phyloP scores from a whole-genome alignment of 2,329 filamentous ascomycete species.

The Fusarium buharicum region DNA sequence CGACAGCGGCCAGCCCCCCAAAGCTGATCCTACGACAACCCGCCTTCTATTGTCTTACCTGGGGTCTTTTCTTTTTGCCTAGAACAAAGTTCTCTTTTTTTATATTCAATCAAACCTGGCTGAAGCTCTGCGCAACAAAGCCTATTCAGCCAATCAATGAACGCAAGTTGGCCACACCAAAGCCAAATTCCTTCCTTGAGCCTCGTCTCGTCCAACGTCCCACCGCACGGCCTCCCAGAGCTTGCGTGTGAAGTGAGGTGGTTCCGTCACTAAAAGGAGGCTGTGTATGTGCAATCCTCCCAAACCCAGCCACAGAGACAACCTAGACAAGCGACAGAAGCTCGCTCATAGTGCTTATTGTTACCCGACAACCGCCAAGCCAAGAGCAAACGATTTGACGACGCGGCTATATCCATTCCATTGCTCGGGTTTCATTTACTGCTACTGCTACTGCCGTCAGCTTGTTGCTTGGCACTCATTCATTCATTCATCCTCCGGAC shows the following conservation, averaged over 20 bases:
- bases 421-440: background rate
- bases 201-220: slow-evolving; percentile 44
- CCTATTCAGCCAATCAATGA: slow-evolving; percentile 37
- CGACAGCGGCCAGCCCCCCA: slow-evolving; percentile 29
- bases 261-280: slow-evolving; percentile 31
- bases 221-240: slow-evolving; percentile 36
- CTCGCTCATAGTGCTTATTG: slow-evolving; percentile 11
- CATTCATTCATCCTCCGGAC: slow-evolving; percentile 23
- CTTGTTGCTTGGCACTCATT: slow-evolving; percentile 20
- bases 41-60: slow-evolving; percentile 6
- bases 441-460: slow-evolving; percentile 19
- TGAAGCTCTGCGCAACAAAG: slow-evolving; percentile 7
- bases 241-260: slow-evolving; percentile 14
- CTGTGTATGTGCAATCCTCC: slow-evolving; percentile 37
- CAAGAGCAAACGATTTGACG: slow-evolving; percentile 26
- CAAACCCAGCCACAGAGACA: slow-evolving; percentile 29
- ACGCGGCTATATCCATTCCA: slow-evolving; percentile 24
- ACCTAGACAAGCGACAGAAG: slow-evolving; percentile 16
- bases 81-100: background rate
- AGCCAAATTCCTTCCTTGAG: slow-evolving; percentile 29
- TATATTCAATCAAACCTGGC: background rate
- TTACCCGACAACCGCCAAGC: slow-evolving; percentile 19
- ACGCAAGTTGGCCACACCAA: slow-evolving; percentile 45
- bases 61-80: background rate
- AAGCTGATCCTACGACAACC: slow-evolving; percentile 14